These are phyloP conservation scores for Umbelopsis sp. DNA, from an alignment of 192 early-diverging fungal species.

Conservation along the genomic window DNA sequence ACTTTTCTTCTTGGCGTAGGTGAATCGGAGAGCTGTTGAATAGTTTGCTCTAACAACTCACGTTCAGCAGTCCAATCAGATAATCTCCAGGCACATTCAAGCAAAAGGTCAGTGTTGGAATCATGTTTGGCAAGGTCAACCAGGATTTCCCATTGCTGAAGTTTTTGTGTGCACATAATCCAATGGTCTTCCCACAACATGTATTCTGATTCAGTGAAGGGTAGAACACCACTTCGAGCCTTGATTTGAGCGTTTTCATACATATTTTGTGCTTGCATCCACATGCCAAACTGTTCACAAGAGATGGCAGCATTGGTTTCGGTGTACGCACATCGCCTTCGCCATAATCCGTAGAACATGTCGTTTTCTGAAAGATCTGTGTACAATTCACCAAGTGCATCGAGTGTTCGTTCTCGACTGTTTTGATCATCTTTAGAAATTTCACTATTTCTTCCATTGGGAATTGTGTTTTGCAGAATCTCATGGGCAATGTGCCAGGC, in stretches of 20 bases:
- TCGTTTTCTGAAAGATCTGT: constrained; percentile 83
- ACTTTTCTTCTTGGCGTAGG: constrained; percentile 75
- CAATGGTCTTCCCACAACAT: constrained; percentile 98
- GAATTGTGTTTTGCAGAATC: constrained; percentile 75
- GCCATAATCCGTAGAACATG: constrained; percentile 93
- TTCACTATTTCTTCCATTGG: constrained; percentile 43
- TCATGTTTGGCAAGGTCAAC: constrained; percentile 92
- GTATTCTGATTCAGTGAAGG: constrained; percentile 96
- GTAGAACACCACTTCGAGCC: constrained; percentile 79
- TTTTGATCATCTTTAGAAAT: constrained; percentile 83
- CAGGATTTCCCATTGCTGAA: constrained; percentile 99
- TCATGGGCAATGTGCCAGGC: constrained; percentile 91
- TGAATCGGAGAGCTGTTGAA: constrained; percentile 63
- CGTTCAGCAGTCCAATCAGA: constrained; percentile 90
- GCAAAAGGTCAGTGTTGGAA: constrained; percentile 78
- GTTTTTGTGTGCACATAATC: constrained; percentile 84
- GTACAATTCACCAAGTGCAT: constrained; percentile 90
- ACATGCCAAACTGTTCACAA: constrained; percentile 92
- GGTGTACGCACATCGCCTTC: constrained; percentile 80
- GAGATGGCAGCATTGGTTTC: constrained; percentile 98
- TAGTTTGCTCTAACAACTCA: constrained; percentile 71
- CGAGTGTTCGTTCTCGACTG: constrained; percentile 85
- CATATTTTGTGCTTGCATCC: constrained; percentile 86
- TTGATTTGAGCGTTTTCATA: constrained; percentile 95
- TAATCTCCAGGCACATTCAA: constrained; percentile 94